Evolutionary conservation across 1,139 yeast genomes (phyloP).

Genomic region (Yamadazyma dushanensis): DNA sequence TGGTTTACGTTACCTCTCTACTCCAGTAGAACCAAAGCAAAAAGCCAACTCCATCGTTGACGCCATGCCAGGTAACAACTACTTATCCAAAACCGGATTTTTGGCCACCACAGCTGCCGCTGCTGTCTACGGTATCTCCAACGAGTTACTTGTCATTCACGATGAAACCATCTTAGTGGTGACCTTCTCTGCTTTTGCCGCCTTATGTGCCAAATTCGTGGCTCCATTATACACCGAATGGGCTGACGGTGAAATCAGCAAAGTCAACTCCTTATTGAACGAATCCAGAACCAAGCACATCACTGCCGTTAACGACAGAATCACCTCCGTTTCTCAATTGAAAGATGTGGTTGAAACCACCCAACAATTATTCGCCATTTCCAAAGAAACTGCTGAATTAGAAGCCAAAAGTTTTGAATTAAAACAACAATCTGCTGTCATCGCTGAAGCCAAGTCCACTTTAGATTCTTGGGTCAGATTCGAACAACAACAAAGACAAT

Average conservation of each 20-base stretch:
- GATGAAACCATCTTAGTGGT: conserved; percentile 82
- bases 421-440: conserved; percentile 87
- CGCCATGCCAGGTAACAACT: conserved; percentile 89
- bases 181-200: conserved; percentile 76
- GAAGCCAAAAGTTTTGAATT: conserved; percentile 93
- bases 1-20: conserved; percentile 66
- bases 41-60: conserved; percentile 89
- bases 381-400: conserved; percentile 90
- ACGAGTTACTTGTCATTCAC: conserved; percentile 88
- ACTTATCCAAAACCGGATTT: conserved; percentile 89
- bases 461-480: conserved; percentile 99
- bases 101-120: conserved; percentile 96
- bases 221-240: conserved; percentile 95
- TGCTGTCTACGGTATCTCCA: conserved; percentile 88
- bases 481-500: conserved; percentile 94
- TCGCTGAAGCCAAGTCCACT: conserved; percentile 88
- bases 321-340: conserved; percentile 81
- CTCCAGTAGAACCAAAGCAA: conserved; percentile 80
- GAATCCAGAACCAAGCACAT: conserved; percentile 90
- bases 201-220: conserved; percentile 77
- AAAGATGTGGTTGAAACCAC: conserved; percentile 92
- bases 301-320: conserved; percentile 89
- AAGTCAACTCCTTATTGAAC: conserved; percentile 79
- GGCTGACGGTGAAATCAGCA: conserved; percentile 89
- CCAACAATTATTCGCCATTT: conserved; percentile 85